Evolutionary conservation across 2,329 filamentous ascomycete genomes (phyloP).

Genomic region (Aspergillus sp.): DNA sequence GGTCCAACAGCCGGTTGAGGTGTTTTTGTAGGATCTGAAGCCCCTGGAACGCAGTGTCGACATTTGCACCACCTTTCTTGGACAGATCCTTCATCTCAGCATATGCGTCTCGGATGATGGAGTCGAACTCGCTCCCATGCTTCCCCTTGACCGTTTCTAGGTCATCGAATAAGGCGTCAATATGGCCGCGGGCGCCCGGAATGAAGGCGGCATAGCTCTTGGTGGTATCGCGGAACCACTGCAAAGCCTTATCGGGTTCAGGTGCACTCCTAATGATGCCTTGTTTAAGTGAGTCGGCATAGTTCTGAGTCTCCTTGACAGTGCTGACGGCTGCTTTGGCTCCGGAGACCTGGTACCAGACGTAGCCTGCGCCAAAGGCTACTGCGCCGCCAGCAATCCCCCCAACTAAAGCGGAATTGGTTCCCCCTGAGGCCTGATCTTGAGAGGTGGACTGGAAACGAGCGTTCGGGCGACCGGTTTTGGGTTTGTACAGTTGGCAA

Average conservation of each 20-base stretch:
- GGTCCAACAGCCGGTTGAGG: slow-evolving; percentile 57
- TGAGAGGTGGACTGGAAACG: slow-evolving; percentile 32
- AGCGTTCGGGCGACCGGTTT: slow-evolving; percentile 10
- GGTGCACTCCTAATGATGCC: slow-evolving; percentile 64
- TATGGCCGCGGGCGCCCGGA: slow-evolving; percentile 67
- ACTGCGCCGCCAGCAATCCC: slow-evolving; percentile 52
- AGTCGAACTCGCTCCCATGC: slow-evolving; percentile 68
- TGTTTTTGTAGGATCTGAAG: slow-evolving; percentile 65
- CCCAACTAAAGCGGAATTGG: slow-evolving; percentile 41
- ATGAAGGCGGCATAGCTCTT: slow-evolving; percentile 71
- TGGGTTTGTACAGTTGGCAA: slow-evolving; percentile 8
- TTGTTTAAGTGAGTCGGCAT: slow-evolving; percentile 60
- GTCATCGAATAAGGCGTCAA: slow-evolving; percentile 70
- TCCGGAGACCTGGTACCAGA: slow-evolving; percentile 57
- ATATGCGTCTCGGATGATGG: slow-evolving; percentile 68
- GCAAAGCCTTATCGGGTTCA: slow-evolving; percentile 64
- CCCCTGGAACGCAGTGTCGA: slow-evolving; percentile 62
- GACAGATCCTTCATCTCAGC: slow-evolving; percentile 63
- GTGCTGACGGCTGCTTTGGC: slow-evolving; percentile 50
- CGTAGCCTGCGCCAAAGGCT: slow-evolving; percentile 50
- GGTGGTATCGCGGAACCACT: slow-evolving; percentile 64
- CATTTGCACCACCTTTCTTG: slow-evolving; percentile 58
- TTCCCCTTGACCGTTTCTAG: slow-evolving; percentile 66
- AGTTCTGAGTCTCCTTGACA: slow-evolving; percentile 57
- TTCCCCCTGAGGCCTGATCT: slow-evolving; percentile 20